Conservation (phyloP, 1,139 yeast species). For the Candida glucosophila region DNA sequence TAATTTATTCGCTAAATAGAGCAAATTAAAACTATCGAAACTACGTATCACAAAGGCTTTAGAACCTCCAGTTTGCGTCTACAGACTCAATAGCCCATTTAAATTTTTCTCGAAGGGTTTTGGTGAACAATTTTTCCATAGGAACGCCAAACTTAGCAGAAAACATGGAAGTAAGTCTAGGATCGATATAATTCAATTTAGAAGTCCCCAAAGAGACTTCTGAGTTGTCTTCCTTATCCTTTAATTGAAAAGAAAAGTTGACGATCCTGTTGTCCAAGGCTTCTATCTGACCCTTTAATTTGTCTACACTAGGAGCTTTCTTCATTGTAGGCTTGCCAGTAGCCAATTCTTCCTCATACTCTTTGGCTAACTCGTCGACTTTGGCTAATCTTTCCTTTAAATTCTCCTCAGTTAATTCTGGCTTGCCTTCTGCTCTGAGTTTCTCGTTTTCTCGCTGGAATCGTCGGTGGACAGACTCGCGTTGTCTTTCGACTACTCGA, state of each 20-base stretch:
- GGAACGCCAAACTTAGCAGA: slow-evolving; percentile 84
- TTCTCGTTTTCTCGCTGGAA: slow-evolving; percentile 75
- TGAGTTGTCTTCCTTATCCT: slow-evolving; percentile 90
- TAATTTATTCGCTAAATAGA: not conserved
- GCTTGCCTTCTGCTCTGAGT: slow-evolving; percentile 47
- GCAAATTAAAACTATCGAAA: not conserved
- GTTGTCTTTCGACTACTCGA: slow-evolving; percentile 48
- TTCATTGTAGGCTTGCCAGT: slow-evolving; percentile 54
- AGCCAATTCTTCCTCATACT: slow-evolving; percentile 51
- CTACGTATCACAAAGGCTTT: slow-evolving; percentile 4
- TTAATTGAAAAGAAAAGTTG: slow-evolving; percentile 63
- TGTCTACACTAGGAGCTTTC: slow-evolving; percentile 53
- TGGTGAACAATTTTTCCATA: slow-evolving; percentile 84
- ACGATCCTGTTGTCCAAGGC: slow-evolving; percentile 64
- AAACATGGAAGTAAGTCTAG: slow-evolving; percentile 84
- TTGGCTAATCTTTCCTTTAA: slow-evolving; percentile 51
- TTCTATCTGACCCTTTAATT: slow-evolving; percentile 64
- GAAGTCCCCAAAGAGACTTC: slow-evolving; percentile 91
- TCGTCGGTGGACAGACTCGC: slow-evolving; percentile 54
- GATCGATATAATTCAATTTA: slow-evolving; percentile 91
- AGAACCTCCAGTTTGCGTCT: slow-evolving; percentile 83
- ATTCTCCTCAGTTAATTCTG: slow-evolving; percentile 44
- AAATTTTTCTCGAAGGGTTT: slow-evolving; percentile 85
- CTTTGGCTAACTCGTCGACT: slow-evolving; percentile 46
- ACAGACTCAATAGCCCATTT: slow-evolving; percentile 93